These are phyloP conservation scores for Aspergillus latus DNA, from an alignment of 2,329 filamentous ascomycete species.

Conservation along the genomic window DNA sequence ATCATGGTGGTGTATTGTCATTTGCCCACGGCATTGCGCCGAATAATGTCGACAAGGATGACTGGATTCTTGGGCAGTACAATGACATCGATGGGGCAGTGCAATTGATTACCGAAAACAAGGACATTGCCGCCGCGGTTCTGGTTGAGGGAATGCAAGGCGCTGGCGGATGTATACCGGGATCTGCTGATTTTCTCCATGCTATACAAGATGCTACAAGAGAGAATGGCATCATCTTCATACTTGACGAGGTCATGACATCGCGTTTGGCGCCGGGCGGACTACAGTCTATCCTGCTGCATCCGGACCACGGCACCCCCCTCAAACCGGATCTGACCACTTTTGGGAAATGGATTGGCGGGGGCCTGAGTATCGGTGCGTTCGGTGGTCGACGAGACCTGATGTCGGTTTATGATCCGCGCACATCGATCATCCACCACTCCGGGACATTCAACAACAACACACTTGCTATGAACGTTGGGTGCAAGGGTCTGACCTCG, in stretches of 20 bases:
- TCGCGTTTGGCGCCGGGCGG: slow-evolving; percentile 58
- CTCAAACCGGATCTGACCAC: slow-evolving; percentile 62
- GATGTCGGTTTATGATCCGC: slow-evolving; percentile 45
- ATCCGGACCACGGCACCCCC: slow-evolving; percentile 29
- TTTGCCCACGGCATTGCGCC: slow-evolving; percentile 33
- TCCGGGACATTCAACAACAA: slow-evolving; percentile 71
- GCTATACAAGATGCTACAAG: slow-evolving; percentile 40
- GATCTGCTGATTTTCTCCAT: slow-evolving; percentile 40
- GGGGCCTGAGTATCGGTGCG: slow-evolving; percentile 65
- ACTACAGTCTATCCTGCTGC: slow-evolving; percentile 35
- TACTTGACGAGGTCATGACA: slow-evolving; percentile 72
- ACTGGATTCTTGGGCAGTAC: slow-evolving; percentile 62
- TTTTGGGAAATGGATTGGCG: slow-evolving; percentile 66
- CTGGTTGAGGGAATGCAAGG: slow-evolving; percentile 10
- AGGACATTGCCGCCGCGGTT: slow-evolving; percentile 53
- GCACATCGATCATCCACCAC: slow-evolving; percentile 46
- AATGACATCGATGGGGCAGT: slow-evolving; percentile 57
- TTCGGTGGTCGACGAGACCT: slow-evolving; percentile 63
- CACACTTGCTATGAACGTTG: slow-evolving; percentile 53
- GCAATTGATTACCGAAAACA: slow-evolving; percentile 28
- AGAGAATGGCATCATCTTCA: slow-evolving; percentile 57
- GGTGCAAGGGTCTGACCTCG: background rate
- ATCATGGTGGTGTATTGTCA: slow-evolving; percentile 55
- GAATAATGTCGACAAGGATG: slow-evolving; percentile 48
- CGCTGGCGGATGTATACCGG: slow-evolving; percentile 7